Base-by-base conservation (phyloP, 192 early-diverging fungal species). In the Ramicandelaber brevisporus region DNA sequence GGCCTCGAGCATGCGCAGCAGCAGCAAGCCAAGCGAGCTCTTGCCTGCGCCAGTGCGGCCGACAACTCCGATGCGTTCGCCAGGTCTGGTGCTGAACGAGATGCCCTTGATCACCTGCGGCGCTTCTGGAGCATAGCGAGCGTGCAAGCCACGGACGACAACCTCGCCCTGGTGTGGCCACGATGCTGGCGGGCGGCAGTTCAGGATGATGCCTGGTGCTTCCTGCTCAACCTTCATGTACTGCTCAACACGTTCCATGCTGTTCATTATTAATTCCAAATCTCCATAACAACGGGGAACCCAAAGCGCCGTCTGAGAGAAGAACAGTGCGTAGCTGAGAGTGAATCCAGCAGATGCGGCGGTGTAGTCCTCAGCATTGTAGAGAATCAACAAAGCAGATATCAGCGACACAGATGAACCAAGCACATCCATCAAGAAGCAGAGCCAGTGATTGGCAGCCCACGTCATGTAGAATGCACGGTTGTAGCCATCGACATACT, bases 31-130 rank as follows among this genome's bases (percentile, higher is more conserved):
- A 27, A 84, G 37, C 0, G 70, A 70, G 0, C 61, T 63, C 41
- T 82, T 82, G 9, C 76, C 78, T 1, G 75, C 68, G 17, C 78
- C 80, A 0, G 83, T 78, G 6, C 85, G 56, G 9, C 85, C 85
- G 26, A 85, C 80, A 40, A 92, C 65, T 15, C 80, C 86, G 43
- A 92, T 68, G 39, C 78, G 82, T 42, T 73, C 65, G 0, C 52
- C 53, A 5, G 74, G 63, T 6, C 43, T 50, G 27, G 82, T 63
- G 5, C 46, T 32, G 29, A 86, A 70, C 3, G 61, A 60, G 17
- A 97, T 44, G 14, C 65, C 49, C 26, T 81, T 68, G 18, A 93
- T 60, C 5, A 82, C 70, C 5, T 59, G 53, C 13, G 63, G 63
- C 10, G 55, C 50, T 27, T 70, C 71, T 15, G 62, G 54, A 0